Base-by-base conservation (phyloP, 2,329 filamentous ascomycete genomes). In the Cytospora leucostoma region DNA sequence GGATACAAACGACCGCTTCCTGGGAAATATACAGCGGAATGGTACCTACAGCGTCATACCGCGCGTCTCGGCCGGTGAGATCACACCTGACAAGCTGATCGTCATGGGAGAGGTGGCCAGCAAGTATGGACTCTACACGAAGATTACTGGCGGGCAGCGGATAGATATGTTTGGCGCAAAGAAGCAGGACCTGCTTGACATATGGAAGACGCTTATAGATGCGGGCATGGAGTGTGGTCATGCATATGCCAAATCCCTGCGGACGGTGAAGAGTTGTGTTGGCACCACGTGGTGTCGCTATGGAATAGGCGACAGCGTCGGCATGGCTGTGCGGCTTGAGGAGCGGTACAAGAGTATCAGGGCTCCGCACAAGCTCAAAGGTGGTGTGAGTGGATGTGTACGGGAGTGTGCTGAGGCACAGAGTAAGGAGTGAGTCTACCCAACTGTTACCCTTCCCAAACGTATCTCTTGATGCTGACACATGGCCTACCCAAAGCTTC, bases 131-230 rank as follows among this genome's bases (percentile, higher is more conserved):
- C 79, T 97, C 7, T 97, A 97, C 77, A 92, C 88, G 72, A 97
- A 97, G 77, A 96, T 97, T 72, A 97, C 93, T 0, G 93, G 93
- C 61, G 93, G 91, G 1, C 93, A 97, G 76, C 86, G 93, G 62
- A 96, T 97, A 71, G 93, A 97, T 75, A 86, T 97, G 88, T 97
- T 97, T 71, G 93, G 93, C 49, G 93, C 93, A 0, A 88, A 88
- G 76, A 96, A 96, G 77, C 90, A 95, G 68, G 92, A 97, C 73
- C 81, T 97, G 19, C 81, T 91, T 2, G 82, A 83, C 15, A 97
- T 97, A 70, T 97, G 93, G 93, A 84, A 84, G 51, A 85, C 87
- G 68, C 82, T 97, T 3, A 85, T 96, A 10, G 88, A 91, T 62
- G 93, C 89, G 1, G 93, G 93, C 21, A 90, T 97, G 88, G 93